These are phyloP conservation scores for Bjerkandera adusta DNA, from an alignment of 1,284 basidiomycete genomes.

Conservation along the genomic window DNA sequence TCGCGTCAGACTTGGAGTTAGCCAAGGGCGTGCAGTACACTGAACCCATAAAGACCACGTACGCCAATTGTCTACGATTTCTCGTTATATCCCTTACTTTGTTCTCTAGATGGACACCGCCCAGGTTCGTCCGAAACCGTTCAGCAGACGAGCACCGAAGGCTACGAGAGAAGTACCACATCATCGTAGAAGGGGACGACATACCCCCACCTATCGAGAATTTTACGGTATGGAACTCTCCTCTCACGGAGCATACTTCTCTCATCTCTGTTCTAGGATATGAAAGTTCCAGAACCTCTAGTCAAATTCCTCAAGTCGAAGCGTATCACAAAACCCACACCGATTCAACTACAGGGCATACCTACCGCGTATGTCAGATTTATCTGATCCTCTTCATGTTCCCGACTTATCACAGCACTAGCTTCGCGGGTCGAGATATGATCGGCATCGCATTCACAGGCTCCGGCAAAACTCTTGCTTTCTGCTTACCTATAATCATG, in stretches of 20 bases:
- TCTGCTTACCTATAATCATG: slow-evolving; percentile 95
- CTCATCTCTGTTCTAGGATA: slow-evolving; percentile 60
- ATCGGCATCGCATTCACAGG: slow-evolving; percentile 88
- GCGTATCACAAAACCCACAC: slow-evolving; percentile 86
- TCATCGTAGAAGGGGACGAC: slow-evolving; percentile 88
- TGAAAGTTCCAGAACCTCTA: slow-evolving; percentile 92
- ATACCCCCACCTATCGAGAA: slow-evolving; percentile 94
- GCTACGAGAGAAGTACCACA: slow-evolving; percentile 89
- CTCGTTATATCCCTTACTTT: slow-evolving; percentile 6
- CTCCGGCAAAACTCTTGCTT: slow-evolving; percentile 77
- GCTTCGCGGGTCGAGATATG: slow-evolving; percentile 88
- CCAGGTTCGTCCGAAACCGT: slow-evolving; percentile 77
- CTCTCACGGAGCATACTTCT: slow-evolving; percentile 15
- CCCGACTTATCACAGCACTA: slow-evolving; percentile 28
- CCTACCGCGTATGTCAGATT: slow-evolving; percentile 78
- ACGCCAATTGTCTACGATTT: slow-evolving; percentile 23
- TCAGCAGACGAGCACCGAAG: slow-evolving; percentile 68
- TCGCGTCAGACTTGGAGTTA: slow-evolving; percentile 90
- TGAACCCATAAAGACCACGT: slow-evolving; percentile 84
- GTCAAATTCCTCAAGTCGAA: slow-evolving; percentile 82
- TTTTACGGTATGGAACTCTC: slow-evolving; percentile 62
- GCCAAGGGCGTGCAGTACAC: slow-evolving; percentile 92
- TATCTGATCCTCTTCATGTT: not conserved
- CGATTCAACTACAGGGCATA: slow-evolving; percentile 96
- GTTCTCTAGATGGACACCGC: slow-evolving; percentile 78